A percentile compares a stretch with the other conserved stretches of the same genome.
phyloP scores from a whole-genome alignment of 1,139 yeast genomes.

The Lodderomyces pseudojiufengensis region DNA sequence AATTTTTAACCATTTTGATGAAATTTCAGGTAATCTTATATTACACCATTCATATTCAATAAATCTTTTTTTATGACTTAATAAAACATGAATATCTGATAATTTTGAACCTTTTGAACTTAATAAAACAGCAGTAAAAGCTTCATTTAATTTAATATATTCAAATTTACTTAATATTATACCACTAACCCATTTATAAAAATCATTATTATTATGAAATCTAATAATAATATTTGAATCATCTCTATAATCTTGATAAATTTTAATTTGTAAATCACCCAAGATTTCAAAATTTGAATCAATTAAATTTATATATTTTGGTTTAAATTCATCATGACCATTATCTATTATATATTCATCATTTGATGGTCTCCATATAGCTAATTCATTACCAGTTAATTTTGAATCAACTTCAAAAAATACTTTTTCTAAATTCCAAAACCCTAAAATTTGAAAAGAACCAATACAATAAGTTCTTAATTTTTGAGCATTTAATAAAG shows the following conservation, averaged over 20 bases:
- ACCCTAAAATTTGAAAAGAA: slow-evolving; percentile 21
- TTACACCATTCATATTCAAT: slow-evolving; percentile 55
- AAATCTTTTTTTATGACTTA: slow-evolving; percentile 44
- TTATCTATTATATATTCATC: slow-evolving; percentile 19
- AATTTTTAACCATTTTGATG: slow-evolving; percentile 53
- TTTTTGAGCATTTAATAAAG: slow-evolving; percentile 39
- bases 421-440: slow-evolving; percentile 13
- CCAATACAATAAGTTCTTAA: slow-evolving; percentile 39
- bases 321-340: slow-evolving; percentile 34
- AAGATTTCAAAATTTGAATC: slow-evolving; percentile 37
- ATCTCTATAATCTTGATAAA: slow-evolving; percentile 39
- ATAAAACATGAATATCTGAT: slow-evolving; percentile 51
- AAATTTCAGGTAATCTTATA: slow-evolving; percentile 51
- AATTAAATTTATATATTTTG: slow-evolving; percentile 47
- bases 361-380: slow-evolving; percentile 41
- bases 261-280: slow-evolving; percentile 24
- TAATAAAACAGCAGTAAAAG: slow-evolving; percentile 53
- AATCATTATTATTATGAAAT: slow-evolving; percentile 30
- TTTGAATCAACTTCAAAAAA: slow-evolving; percentile 44
- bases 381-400: slow-evolving; percentile 50
- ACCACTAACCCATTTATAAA: slow-evolving; percentile 44
- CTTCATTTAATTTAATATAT: slow-evolving; percentile 48
- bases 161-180: slow-evolving; percentile 48
- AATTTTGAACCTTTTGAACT: slow-evolving; percentile 52
- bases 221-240: slow-evolving; percentile 31